Conservation (phyloP, 2,329 filamentous ascomycete species). For the Penicillium griseofulvum region DNA sequence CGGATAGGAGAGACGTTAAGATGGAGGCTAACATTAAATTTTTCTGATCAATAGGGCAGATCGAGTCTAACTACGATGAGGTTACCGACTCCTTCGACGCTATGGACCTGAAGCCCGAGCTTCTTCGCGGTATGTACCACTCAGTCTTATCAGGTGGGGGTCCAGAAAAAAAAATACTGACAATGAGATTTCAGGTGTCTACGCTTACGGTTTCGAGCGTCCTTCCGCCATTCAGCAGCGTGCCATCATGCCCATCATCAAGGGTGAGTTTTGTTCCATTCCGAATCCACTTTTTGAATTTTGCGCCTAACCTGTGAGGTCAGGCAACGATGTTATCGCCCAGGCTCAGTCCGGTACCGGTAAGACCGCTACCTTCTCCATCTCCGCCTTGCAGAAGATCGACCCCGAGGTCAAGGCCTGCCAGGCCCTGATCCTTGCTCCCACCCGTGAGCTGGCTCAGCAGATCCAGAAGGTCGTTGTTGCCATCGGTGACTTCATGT, state of each 20-base stretch:
- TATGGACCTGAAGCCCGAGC: slow-evolving; percentile 95
- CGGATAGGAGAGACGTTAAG: slow-evolving; percentile 3
- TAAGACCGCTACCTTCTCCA: slow-evolving; percentile 99
- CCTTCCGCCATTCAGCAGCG: slow-evolving; percentile 99
- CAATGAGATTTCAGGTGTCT: slow-evolving; percentile 64
- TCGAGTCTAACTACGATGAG: slow-evolving; percentile 99
- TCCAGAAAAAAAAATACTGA: slow-evolving; percentile 25
- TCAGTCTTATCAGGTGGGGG: slow-evolving; percentile 20
- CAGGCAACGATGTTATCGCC: slow-evolving; percentile 97
- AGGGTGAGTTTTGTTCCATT: slow-evolving; percentile 64
- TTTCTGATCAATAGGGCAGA: slow-evolving; percentile 70
- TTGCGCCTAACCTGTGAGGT: slow-evolving; percentile 14
- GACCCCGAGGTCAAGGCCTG: slow-evolving; percentile 91
- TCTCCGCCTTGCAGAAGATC: slow-evolving; percentile 98
- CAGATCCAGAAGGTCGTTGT: slow-evolving; percentile 99
- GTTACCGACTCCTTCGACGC: slow-evolving; percentile 98
- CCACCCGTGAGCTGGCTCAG: slow-evolving; percentile 93
- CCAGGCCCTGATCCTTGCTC: slow-evolving; percentile 96
- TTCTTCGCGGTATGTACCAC: slow-evolving; percentile 75
- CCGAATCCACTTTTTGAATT: background rate
- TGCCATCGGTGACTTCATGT: slow-evolving; percentile 99
- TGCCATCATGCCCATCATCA: slow-evolving; percentile 99
- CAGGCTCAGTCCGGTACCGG: slow-evolving; percentile 99
- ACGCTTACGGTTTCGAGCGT: slow-evolving; percentile 99
- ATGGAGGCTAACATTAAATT: slow-evolving; percentile 16